Percentiles rank a stretch among this genome's conserved stretches.
These are phyloP conservation scores for Aspergillus homomorphus DNA, from an alignment of 495 filamentous ascomycete species.

Conservation along the genomic window DNA sequence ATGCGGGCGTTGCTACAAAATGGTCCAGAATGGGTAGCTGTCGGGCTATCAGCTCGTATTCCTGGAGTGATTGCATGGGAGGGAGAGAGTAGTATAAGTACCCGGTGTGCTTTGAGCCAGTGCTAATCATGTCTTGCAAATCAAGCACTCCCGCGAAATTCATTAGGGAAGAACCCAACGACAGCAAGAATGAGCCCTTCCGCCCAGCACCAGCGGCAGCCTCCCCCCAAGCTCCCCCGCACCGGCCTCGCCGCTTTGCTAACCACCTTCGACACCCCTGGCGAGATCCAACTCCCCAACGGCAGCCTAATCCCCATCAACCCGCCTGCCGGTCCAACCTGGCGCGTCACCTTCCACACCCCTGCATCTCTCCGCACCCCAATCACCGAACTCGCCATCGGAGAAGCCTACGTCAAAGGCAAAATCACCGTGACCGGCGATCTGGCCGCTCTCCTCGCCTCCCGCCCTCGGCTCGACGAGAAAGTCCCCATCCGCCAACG, in stretches of 20 bases:
- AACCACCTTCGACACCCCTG: conserved; percentile 11
- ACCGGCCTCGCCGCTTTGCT: conserved; percentile 21
- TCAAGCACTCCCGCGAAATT: too few species aligned
- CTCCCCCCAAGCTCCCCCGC: conserved; percentile 5
- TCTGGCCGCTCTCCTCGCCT: background rate
- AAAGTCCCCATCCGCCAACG: background rate
- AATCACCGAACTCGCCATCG: background rate
- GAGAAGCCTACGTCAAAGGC: background rate
- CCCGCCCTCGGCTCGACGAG: background rate
- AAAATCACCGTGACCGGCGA: background rate
- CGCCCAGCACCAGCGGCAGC: background rate
- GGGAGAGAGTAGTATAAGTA: too few species aligned
- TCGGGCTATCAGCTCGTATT: too few species aligned
- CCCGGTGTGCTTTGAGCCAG: too few species aligned
- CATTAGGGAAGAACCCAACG: too few species aligned
- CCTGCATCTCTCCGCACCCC: background rate
- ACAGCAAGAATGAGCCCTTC: background rate
- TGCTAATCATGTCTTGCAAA: too few species aligned
- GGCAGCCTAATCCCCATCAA: conserved; percentile 7
- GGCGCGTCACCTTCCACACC: background rate
- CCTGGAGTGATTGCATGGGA: too few species aligned
- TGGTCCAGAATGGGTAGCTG: too few species aligned
- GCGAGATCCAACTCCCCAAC: conserved; percentile 16
- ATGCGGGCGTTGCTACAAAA: too few species aligned
- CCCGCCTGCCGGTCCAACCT: background rate